These are phyloP conservation scores for Kazachstania taianensis DNA, from an alignment of 805 yeast species.

Conservation along the genomic window DNA sequence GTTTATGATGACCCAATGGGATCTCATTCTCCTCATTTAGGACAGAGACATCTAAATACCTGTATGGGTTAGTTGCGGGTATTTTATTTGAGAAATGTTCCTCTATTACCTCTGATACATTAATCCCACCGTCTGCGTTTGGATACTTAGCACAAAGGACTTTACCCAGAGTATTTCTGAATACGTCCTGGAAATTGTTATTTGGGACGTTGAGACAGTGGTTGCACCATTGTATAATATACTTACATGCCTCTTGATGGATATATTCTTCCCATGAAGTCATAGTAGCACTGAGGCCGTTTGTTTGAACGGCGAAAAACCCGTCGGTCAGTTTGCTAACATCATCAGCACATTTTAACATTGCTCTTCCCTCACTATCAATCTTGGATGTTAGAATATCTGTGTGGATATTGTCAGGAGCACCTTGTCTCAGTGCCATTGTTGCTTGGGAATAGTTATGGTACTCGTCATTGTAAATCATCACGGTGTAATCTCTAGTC, in stretches of 20 bases:
- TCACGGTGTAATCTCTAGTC: conserved; percentile 35
- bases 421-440: conserved; percentile 35
- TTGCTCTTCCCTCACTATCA: conserved; percentile 41
- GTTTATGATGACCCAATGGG: conserved; percentile 28
- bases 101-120: conserved; percentile 19
- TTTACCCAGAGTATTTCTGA: conserved; percentile 36
- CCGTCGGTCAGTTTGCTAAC: conserved; percentile 26
- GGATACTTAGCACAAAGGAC: conserved; percentile 30
- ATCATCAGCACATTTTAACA: conserved; percentile 31
- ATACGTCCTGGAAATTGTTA: conserved; percentile 29
- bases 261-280: conserved; percentile 40
- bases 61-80: conserved; percentile 13
- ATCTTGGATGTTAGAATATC: conserved; percentile 34
- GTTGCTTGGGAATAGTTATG: conserved; percentile 52
- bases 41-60: conserved; percentile 22
- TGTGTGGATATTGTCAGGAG: conserved; percentile 27
- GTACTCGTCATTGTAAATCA: conserved; percentile 73
- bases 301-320: conserved; percentile 33
- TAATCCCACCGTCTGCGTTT: conserved; percentile 11
- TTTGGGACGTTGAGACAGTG: conserved; percentile 33
- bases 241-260: conserved; percentile 38
- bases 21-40: conserved; percentile 30
- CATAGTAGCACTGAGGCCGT: conserved; percentile 49
- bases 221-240: conserved; percentile 43
- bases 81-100: conserved; percentile 15